Conservation (phyloP, 2,329 filamentous ascomycete species). For the Aspergillus ruber region DNA sequence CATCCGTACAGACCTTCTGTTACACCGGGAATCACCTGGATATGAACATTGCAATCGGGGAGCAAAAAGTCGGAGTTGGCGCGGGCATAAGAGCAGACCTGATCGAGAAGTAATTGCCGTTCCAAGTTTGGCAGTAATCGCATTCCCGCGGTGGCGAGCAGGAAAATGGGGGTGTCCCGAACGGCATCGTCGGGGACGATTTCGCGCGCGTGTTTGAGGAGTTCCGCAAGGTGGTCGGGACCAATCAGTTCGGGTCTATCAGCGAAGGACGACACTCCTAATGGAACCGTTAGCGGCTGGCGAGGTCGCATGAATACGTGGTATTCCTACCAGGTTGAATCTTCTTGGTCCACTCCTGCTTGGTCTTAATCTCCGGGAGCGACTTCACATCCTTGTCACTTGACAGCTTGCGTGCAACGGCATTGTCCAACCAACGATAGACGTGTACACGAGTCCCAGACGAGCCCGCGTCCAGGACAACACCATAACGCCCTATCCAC, state of each 20-base stretch:
- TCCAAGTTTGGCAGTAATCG: slow-evolving; percentile 70
- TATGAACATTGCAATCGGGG: slow-evolving; percentile 81
- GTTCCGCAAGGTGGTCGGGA: slow-evolving; percentile 67
- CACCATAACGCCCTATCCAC: slow-evolving; percentile 64
- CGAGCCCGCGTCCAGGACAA: slow-evolving; percentile 95
- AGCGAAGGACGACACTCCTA: slow-evolving; percentile 79
- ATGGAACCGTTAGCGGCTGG: not conserved
- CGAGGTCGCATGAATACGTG: not conserved
- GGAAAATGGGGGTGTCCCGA: slow-evolving; percentile 80
- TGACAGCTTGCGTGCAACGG: slow-evolving; percentile 58
- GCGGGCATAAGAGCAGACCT: slow-evolving; percentile 77
- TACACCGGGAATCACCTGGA: slow-evolving; percentile 91
- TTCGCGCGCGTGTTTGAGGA: slow-evolving; percentile 75
- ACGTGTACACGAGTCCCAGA: slow-evolving; percentile 93
- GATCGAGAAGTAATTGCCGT: slow-evolving; percentile 64
- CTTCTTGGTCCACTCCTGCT: slow-evolving; percentile 87
- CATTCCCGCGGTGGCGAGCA: slow-evolving; percentile 95
- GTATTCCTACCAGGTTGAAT: slow-evolving; percentile 66
- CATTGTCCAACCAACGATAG: slow-evolving; percentile 83
- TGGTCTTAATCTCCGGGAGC: slow-evolving; percentile 74
- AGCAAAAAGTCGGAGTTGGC: slow-evolving; percentile 72
- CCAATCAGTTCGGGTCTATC: slow-evolving; percentile 70
- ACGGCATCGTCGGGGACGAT: slow-evolving; percentile 71
- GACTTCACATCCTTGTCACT: slow-evolving; percentile 55
- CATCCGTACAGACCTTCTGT: slow-evolving; percentile 95